Evolutionary conservation across 495 filamentous ascomycete genomes (phyloP), one percentile per base, ranked within the genome.

Genomic region (Recurvomyces mirabilis): DNA sequence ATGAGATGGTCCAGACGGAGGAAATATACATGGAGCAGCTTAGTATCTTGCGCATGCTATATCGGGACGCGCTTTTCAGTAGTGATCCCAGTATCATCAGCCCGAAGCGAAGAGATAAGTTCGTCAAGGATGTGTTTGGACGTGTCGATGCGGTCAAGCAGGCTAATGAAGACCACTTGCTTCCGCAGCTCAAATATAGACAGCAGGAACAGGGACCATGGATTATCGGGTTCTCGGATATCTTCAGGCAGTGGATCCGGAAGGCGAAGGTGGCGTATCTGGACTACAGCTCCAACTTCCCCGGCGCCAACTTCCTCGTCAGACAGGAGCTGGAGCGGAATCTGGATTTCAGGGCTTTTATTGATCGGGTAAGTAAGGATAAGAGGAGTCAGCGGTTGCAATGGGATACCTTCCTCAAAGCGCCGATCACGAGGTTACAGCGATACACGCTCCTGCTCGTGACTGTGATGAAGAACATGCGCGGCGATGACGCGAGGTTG

Each of bases 191-290:
- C 52, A 96, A 96, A 51, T 99, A 95, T 58, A 81, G 93, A 23
- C 91, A 99, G 60, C 82, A 89, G 53, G 91, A 96, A 56, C 88
- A 99, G 60, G 91, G 93, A 0, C 91, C 91, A 0, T 96, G 86
- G 72, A 79, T 99, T 47, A 71, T 74, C 33, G 91, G 93, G 7
- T 94, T 95, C 62, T 94, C 87, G 56, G 91, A 96, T 52, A 87
- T 99, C 42, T 99, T 99, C 67, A 72, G 91, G 46, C 93, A 99
- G 63, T 99, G 91, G 91, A 93, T 99, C 53, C 75, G 91, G 38
- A 96, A 95, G 63, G 91, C 93, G 1, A 85, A 81, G 63, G 64
- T 66, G 4, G 79, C 82, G 1, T 99, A 96, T 63, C 78, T 95
- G 47, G 88, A 88, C 32, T 99, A 96, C 63, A 86, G 89, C 37